Conservation (phyloP, 331 rosid species). For the Acacia pycnantha region DNA sequence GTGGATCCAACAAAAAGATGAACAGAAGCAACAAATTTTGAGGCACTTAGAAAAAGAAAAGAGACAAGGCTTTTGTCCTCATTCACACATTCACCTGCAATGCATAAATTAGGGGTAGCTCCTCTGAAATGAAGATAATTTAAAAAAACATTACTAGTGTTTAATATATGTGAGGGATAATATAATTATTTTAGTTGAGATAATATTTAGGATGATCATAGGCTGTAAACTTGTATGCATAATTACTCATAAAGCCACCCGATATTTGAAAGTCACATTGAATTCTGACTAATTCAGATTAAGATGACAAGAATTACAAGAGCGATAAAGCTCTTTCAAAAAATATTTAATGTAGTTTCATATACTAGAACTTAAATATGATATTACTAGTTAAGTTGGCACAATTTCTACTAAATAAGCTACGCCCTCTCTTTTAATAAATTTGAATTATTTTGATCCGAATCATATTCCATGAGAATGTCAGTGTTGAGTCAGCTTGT, state of each 20-base stretch:
- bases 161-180: neutral
- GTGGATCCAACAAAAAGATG: slow-evolving; percentile 49
- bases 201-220: neutral
- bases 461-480: neutral
- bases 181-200: neutral
- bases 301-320: neutral
- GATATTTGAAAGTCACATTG: neutral
- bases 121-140: neutral
- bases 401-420: neutral
- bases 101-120: slow-evolving; percentile 3
- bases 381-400: neutral
- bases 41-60: slow-evolving; percentile 16
- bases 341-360: neutral
- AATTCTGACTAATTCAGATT: neutral
- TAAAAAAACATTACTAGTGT: neutral
- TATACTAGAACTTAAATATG: neutral
- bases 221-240: neutral
- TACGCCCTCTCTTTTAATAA: neutral
- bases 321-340: neutral
- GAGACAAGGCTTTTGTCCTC: slow-evolving; percentile 31
- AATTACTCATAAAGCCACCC: neutral
- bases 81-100: slow-evolving; percentile 26
- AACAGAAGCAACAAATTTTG: slow-evolving; percentile 30
- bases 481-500: slow-evolving; percentile 6
- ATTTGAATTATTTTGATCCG: neutral